phyloP scores from a whole-genome alignment of 352 stramenopile species.

The Globisporangium canariense region DNA sequence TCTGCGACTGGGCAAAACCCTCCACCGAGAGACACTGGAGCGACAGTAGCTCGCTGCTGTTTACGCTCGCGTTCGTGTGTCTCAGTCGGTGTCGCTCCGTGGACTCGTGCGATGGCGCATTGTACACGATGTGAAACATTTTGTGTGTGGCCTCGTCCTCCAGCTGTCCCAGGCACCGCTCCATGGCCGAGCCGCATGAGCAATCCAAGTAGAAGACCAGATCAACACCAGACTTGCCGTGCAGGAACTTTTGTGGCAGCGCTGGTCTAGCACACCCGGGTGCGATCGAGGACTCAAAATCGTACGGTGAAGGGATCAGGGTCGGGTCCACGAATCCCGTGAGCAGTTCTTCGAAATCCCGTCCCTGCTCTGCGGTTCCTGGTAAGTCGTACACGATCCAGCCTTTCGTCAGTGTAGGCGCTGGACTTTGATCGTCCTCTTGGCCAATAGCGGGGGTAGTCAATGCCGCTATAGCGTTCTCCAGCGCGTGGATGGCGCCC shows the following conservation, averaged over 20 bases:
- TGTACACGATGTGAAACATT: constrained; percentile 46
- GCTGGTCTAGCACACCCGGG: constrained; percentile 30
- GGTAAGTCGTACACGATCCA: constrained; percentile 73
- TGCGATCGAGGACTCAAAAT: constrained; percentile 55
- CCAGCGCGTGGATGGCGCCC: constrained; percentile 27
- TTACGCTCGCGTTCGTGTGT: constrained; percentile 43
- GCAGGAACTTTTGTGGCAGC: constrained; percentile 42
- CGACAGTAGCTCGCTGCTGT: constrained; percentile 48
- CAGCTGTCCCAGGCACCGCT: constrained; percentile 61
- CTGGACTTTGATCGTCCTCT: neutral
- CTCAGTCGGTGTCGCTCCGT: constrained; percentile 47
- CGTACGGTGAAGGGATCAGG: constrained; percentile 38
- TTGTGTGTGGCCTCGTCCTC: constrained; percentile 42
- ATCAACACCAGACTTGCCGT: constrained; percentile 69
- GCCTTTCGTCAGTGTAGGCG: constrained; percentile 20
- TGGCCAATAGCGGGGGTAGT: neutral
- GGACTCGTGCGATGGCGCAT: constrained; percentile 43
- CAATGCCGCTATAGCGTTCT: neutral
- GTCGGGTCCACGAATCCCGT: constrained; percentile 51
- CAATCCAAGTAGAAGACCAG: constrained; percentile 67
- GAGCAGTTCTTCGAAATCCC: constrained; percentile 49
- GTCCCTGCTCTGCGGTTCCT: constrained; percentile 35
- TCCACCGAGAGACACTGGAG: constrained; percentile 40
- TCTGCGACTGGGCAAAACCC: constrained; percentile 23
- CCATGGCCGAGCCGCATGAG: constrained; percentile 27